Percentiles rank a stretch among this genome's conserved stretches.
phyloP scores from a whole-genome alignment of 2,329 filamentous ascomycete genomes.

The Ophiostoma quercus region DNA sequence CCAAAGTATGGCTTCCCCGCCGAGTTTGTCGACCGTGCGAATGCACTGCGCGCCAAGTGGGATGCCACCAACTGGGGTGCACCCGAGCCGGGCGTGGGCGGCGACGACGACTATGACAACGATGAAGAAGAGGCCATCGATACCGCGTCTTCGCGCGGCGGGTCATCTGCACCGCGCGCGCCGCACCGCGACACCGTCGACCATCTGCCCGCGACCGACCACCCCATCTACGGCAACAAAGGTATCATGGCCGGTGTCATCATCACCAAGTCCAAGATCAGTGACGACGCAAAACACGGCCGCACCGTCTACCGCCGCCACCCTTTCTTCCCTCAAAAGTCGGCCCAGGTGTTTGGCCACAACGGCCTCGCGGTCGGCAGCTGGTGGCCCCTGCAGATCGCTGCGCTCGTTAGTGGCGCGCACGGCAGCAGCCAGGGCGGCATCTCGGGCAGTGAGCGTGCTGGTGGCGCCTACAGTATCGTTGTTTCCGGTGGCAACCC shows the following conservation, averaged over 20 bases:
- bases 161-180: not conserved
- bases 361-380: constrained; percentile 37
- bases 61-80: not conserved
- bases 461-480: constrained; percentile 49
- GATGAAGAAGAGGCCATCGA: not conserved
- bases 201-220: not conserved
- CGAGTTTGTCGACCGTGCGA: not conserved
- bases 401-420: constrained; percentile 47
- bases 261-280: not conserved
- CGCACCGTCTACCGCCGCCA: constrained; percentile 27
- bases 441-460: constrained; percentile 43
- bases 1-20: not conserved
- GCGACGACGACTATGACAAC: not conserved
- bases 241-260: not conserved
- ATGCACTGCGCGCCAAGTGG: not conserved
- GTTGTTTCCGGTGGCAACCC: constrained; percentile 38
- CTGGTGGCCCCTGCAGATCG: constrained; percentile 53
- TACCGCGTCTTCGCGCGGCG: not conserved
- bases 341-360: constrained; percentile 30
- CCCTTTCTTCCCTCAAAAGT: constrained; percentile 24
- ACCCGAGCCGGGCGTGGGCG: not conserved
- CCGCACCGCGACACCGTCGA: not conserved
- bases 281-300: not conserved
- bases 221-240: not conserved
- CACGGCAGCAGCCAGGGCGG: constrained; percentile 47